Evolutionary conservation across 1,284 basidiomycete genomes (phyloP).

Genomic region (Cryptococcus hybrid): DNA sequence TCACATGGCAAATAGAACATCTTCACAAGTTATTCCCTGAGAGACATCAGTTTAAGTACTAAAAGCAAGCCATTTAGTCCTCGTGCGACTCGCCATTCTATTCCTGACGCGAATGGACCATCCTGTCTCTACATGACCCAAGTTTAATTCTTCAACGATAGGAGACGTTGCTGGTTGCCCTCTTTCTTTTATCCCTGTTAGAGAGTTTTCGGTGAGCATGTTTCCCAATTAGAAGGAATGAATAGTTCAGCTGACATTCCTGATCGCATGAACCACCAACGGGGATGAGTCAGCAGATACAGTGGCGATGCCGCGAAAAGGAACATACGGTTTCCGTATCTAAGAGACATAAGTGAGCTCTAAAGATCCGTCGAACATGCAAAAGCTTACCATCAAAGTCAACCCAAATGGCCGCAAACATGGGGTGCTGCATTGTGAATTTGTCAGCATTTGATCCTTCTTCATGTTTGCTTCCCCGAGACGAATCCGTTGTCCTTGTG

Average conservation of each 20-base stretch:
- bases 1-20: conserved; percentile 46
- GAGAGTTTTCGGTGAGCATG: too few species aligned
- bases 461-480: background rate
- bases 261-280: background rate
- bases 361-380: background rate
- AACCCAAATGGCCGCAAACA: conserved; percentile 47
- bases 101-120: conserved; percentile 46
- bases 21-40: conserved; percentile 44
- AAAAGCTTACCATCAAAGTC: conserved; percentile 32
- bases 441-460: background rate
- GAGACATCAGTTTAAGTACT: background rate
- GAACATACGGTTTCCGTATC: conserved; percentile 15
- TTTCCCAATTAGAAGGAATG: too few species aligned
- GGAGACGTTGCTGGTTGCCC: conserved; percentile 48
- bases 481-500: too few species aligned
- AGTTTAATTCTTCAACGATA: conserved; percentile 46
- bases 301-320: background rate
- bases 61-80: too few species aligned
- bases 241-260: background rate
- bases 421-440: conserved; percentile 32
- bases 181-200: conserved; percentile 45
- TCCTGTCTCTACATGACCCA: conserved; percentile 45
- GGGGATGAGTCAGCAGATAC: background rate
- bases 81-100: conserved; percentile 24
- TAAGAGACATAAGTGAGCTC: conserved; percentile 4